Base-by-base conservation (phyloP, 1,139 yeast species). In the Scheffersomyces insectosa region DNA sequence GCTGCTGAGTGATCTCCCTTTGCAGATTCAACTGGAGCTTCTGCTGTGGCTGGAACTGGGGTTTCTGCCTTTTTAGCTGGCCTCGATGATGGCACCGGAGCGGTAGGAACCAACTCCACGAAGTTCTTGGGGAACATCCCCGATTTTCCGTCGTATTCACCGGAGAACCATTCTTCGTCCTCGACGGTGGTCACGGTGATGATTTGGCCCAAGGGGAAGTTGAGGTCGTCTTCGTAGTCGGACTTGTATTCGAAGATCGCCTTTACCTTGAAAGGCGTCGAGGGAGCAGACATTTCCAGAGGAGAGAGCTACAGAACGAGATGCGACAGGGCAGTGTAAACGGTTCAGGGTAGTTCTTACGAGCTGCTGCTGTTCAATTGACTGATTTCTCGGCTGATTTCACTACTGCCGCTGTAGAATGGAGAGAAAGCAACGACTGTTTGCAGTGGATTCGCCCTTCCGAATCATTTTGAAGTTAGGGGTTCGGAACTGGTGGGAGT, bases 51-150 rank as follows among this genome's bases (percentile, higher is more conserved):
- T 12, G 47, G 47, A 14, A 33, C 43, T 1, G 46, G 31, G n/a
- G 41, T 23, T 3, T 27, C 44, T n/a, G 23, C 25, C 7, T 35
- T 25, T 8, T 28, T 14, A 7, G 13, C 32, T 33, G 42, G 45
- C 13, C 46, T 45, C 28, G 40, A 38, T 9, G 44, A 31, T 3
- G 54, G 50, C 16, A 48, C 48, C 8, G 49, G 45, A 5, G 50
- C 46, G 16, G 44, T 49, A 27, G 43, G 39, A 32, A 68, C 44
- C 10, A 52, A 36, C 47, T 81, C 82, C 4, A 93, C 98, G 68
- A 88, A 93, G 60, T 82, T 84, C 62, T 80, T 82, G 6, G 99
- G 99, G 55, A 93, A 93, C 72, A 91, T 85, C 7, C 99, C 99
- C 31, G 77, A 63, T 43, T 69, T 65, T 9, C 77, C 82, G 14